Conservation (phyloP, 1,139 yeast species). For the Candida frijolesensis region DNA sequence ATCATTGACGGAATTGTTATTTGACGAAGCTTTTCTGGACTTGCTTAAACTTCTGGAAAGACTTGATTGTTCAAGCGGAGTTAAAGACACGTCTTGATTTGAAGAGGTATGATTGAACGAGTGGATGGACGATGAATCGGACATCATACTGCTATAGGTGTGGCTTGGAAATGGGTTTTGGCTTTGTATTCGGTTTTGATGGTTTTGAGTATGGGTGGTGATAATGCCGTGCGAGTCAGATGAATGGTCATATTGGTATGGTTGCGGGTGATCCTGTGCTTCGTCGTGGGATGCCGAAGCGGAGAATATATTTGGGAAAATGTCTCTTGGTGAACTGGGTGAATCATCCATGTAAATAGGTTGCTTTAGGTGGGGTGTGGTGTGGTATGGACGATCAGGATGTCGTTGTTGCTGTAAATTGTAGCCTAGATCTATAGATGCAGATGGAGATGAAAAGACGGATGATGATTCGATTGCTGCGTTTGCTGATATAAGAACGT, state of each 20-base stretch:
- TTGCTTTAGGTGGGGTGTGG: not conserved
- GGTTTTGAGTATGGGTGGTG: not conserved
- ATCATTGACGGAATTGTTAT: not conserved
- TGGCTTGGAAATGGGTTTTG: not conserved
- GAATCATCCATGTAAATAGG: not conserved
- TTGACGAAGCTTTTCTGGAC: not conserved
- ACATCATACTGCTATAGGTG: not conserved
- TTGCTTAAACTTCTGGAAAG: not conserved
- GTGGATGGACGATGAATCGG: not conserved
- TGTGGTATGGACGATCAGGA: not conserved
- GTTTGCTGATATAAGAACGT: not conserved
- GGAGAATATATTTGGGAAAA: not conserved
- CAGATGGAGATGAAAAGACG: not conserved
- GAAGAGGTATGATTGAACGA: not conserved
- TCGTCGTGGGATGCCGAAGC: not conserved
- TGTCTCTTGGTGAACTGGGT: not conserved
- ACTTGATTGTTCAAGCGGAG: not conserved
- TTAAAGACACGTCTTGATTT: not conserved
- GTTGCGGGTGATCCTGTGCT: not conserved
- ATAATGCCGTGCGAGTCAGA: not conserved
- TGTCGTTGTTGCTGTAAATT: not conserved
- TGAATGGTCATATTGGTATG: not conserved
- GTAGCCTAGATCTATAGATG: not conserved
- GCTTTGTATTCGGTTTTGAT: not conserved
- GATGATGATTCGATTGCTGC: not conserved